A percentile compares a stretch with the other conserved stretches of the same genome.
Evolutionary conservation across 306 rosid species (phyloP).

Genomic region (Cicer arietinum): DNA sequence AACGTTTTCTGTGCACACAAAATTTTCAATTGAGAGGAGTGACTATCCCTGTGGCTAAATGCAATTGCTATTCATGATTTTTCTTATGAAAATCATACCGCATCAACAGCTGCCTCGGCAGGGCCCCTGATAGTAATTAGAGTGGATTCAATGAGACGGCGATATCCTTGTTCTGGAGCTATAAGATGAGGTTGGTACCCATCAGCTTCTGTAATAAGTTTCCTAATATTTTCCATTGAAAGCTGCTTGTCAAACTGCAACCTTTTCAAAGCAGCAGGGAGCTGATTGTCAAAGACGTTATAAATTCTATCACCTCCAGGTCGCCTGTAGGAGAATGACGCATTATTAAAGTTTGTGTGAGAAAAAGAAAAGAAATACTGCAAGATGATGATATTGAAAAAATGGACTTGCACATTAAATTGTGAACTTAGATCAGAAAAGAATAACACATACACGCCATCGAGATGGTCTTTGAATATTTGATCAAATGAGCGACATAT

Average conservation of each 20-base stretch:
- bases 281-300: slow-evolving; percentile 91
- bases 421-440: slow-evolving; percentile 24
- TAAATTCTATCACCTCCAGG: slow-evolving; percentile 94
- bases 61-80: slow-evolving; percentile 35
- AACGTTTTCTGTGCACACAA: not conserved
- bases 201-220: slow-evolving; percentile 94
- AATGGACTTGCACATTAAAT: slow-evolving; percentile 17
- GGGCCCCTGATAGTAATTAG: slow-evolving; percentile 87
- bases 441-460: slow-evolving; percentile 78
- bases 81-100: slow-evolving; percentile 56
- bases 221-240: slow-evolving; percentile 89
- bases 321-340: slow-evolving; percentile 60
- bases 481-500: slow-evolving; percentile 88
- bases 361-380: slow-evolving; percentile 6
- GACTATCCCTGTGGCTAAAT: not conserved
- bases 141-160: slow-evolving; percentile 86
- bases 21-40: slow-evolving; percentile 9
- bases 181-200: slow-evolving; percentile 98
- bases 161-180: slow-evolving; percentile 98
- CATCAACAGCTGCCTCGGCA: slow-evolving; percentile 94
- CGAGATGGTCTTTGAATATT: slow-evolving; percentile 94
- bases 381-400: not conserved
- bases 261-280: slow-evolving; percentile 89
- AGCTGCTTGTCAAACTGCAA: slow-evolving; percentile 95
- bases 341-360: slow-evolving; percentile 26